Percentiles rank a stretch among this genome's conserved stretches.
phyloP scores from a whole-genome alignment of 768 basidiomycete species.

The Russula foetens region DNA sequence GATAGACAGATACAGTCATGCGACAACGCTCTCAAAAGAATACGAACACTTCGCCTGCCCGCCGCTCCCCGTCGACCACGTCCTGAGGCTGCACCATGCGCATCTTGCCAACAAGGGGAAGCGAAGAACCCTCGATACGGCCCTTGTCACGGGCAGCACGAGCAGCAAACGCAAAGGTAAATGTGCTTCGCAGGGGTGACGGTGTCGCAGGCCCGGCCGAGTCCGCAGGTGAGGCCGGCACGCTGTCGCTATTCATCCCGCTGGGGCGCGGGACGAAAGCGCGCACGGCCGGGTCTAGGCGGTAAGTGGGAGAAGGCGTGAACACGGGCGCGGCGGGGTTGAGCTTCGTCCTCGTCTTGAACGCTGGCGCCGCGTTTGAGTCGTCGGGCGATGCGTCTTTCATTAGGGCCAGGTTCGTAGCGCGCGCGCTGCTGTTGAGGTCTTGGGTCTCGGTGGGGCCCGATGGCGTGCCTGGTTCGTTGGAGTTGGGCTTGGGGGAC shows the following conservation, averaged over 20 bases:
- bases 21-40: conserved; percentile 9
- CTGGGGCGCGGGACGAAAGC: conserved; percentile 1
- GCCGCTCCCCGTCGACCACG: neutral
- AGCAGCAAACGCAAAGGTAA: neutral
- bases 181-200: neutral
- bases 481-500: neutral
- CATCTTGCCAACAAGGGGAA: conserved; percentile 3
- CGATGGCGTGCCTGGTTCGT: neutral
- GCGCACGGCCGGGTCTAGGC: conserved; percentile 1
- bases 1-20: no score
- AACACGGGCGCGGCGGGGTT: conserved; percentile 1
- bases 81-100: conserved; percentile 1
- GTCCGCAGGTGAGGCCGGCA: neutral
- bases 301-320: neutral
- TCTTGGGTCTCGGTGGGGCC: neutral
- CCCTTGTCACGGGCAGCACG: neutral
- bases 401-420: no score
- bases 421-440: no score
- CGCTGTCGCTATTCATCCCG: neutral
- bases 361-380: neutral
- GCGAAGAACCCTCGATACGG: no score
- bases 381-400: no score
- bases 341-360: neutral
- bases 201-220: conserved; percentile 1
- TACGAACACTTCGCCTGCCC: conserved; percentile 2